Evolutionary conservation across 257 asterid species (phyloP).

Genomic region (Petrea volubilis): DNA sequence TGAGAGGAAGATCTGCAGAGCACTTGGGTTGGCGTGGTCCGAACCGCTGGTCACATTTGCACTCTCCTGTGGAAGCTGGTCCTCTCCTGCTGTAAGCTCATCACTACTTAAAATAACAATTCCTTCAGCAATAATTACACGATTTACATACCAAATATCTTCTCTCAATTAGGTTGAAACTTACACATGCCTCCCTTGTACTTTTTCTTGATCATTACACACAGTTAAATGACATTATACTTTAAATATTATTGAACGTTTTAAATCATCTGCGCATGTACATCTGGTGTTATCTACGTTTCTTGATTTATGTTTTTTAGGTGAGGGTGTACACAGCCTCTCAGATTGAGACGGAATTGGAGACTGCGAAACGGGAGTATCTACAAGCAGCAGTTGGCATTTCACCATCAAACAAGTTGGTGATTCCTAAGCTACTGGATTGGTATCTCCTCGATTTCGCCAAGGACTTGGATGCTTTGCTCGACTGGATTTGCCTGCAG

Average conservation of each 20-base stretch:
- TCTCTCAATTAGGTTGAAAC: no score
- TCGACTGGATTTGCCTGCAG: conserved; percentile 84
- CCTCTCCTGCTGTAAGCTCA: conserved; percentile 87
- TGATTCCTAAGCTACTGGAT: conserved; percentile 73
- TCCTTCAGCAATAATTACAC: no score
- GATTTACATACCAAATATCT: no score
- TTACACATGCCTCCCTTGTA: no score
- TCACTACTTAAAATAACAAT: no score
- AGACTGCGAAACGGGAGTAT: conserved; percentile 70
- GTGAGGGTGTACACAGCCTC: conserved; percentile 76
- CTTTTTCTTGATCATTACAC: no score
- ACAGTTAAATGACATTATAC: no score
- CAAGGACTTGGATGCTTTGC: conserved; percentile 66
- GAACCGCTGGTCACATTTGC: conserved; percentile 92
- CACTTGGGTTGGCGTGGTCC: conserved; percentile 79
- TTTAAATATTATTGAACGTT: no score
- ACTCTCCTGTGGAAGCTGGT: conserved; percentile 90
- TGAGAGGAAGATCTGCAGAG: conserved; percentile 48
- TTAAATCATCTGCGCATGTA: no score
- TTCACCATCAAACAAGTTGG: conserved; percentile 54
- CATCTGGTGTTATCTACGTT: neutral
- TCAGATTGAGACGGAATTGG: conserved; percentile 62
- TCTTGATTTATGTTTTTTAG: conserved; percentile 31
- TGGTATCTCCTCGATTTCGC: conserved; percentile 90
- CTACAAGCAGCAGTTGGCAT: conserved; percentile 74